A percentile compares a stretch with the other conserved stretches of the same genome.
Evolutionary conservation across 1,284 basidiomycete genomes (phyloP).

Genomic region (Moesziomyces globuligerus): DNA sequence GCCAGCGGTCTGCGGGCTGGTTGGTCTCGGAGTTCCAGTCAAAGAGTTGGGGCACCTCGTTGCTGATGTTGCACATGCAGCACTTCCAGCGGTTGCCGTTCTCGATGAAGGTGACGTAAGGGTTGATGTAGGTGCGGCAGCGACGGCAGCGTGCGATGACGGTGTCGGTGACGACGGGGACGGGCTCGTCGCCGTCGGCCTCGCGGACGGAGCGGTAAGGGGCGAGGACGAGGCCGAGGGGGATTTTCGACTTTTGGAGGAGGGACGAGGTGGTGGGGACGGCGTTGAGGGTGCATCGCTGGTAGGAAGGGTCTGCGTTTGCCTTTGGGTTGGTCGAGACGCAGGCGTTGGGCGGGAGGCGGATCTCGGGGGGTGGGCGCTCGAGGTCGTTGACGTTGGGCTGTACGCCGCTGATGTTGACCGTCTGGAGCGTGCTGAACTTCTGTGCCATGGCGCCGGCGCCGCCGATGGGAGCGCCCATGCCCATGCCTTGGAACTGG

Average conservation of each 20-base stretch:
- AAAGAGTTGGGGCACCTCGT: conserved; percentile 97
- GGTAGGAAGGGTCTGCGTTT: conserved; percentile 90
- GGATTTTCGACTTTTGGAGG: conserved; percentile 90
- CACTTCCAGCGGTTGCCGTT: conserved; percentile 99
- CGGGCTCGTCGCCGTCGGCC: conserved; percentile 73
- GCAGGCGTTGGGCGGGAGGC: conserved; percentile 82
- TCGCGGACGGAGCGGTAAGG: conserved; percentile 83
- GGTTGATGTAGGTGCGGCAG: conserved; percentile 98
- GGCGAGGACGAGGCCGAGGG: conserved; percentile 87
- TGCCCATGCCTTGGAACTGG: conserved; percentile 87
- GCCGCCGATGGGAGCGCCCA: conserved; percentile 71
- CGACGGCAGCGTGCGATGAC: conserved; percentile 97
- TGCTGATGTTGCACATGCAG: conserved; percentile 98
- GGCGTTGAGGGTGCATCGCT: conserved; percentile 89
- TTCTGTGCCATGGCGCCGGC: conserved; percentile 60
- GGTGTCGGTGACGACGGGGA: conserved; percentile 89
- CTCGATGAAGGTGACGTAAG: conserved; percentile 97
- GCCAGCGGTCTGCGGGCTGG: conserved; percentile 94
- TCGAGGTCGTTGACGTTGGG: conserved; percentile 85
- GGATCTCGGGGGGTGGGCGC: conserved; percentile 85
- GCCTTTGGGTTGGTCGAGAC: conserved; percentile 82
- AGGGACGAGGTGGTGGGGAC: conserved; percentile 93
- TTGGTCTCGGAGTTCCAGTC: conserved; percentile 97
- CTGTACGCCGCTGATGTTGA: conserved; percentile 59
- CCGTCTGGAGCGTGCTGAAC: conserved; percentile 53